These are phyloP conservation scores for Fusarium graminum DNA, from an alignment of 2,329 filamentous ascomycete species.

Conservation along the genomic window DNA sequence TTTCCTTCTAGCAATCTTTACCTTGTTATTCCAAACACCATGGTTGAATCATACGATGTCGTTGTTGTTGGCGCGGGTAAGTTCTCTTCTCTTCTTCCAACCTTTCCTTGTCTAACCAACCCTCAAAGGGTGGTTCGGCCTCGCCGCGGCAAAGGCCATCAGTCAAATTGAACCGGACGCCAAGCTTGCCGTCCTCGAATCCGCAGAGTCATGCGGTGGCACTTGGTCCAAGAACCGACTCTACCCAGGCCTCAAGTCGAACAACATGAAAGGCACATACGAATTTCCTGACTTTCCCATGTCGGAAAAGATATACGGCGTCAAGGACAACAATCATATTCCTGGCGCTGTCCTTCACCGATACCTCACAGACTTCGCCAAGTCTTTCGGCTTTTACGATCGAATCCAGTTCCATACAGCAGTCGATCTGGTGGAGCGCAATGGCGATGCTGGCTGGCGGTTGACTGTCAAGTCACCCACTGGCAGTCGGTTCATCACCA, in stretches of 20 bases:
- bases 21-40: not conserved
- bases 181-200: slow-evolving; percentile 65
- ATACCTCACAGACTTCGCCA: slow-evolving; percentile 56
- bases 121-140: slow-evolving; percentile 61
- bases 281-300: slow-evolving; percentile 75
- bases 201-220: slow-evolving; percentile 65
- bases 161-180: slow-evolving; percentile 62
- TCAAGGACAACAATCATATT: slow-evolving; percentile 53
- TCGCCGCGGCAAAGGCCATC: slow-evolving; percentile 66
- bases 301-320: slow-evolving; percentile 59
- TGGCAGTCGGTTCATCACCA: slow-evolving; percentile 32
- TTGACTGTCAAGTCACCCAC: slow-evolving; percentile 24
- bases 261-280: slow-evolving; percentile 73
- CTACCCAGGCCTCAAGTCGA: slow-evolving; percentile 72
- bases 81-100: not conserved
- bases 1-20: not conserved
- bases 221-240: slow-evolving; percentile 71
- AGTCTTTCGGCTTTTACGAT: slow-evolving; percentile 62
- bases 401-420: slow-evolving; percentile 64
- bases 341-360: slow-evolving; percentile 54
- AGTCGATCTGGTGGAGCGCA: slow-evolving; percentile 59
- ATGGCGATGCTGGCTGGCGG: slow-evolving; percentile 35
- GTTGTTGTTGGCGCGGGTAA: slow-evolving; percentile 46
- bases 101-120: not conserved
- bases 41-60: slow-evolving; percentile 41